Percentiles rank a stretch among this genome's conserved stretches.
Conservation (phyloP, 345 rosid genomes). For the Schrenkiella parvula region DNA sequence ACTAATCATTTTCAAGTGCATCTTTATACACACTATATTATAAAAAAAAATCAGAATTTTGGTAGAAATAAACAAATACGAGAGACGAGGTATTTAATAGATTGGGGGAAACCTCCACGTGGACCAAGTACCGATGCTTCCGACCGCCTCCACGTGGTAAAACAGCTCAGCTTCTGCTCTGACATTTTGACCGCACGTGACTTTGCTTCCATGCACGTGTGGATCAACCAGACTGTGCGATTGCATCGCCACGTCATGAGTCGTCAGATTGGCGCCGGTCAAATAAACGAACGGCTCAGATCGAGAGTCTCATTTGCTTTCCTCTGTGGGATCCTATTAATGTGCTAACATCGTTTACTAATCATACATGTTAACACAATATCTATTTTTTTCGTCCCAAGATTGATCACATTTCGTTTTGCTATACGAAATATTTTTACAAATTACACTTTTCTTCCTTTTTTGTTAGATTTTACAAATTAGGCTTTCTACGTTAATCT, state of each 20-base stretch:
- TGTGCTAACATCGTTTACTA: background rate
- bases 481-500: background rate
- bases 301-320: background rate
- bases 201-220: slow-evolving; percentile 27
- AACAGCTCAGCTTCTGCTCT: slow-evolving; percentile 29
- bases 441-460: too few species aligned
- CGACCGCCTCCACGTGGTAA: slow-evolving; percentile 29
- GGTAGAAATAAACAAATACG: background rate
- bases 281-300: slow-evolving; percentile 9
- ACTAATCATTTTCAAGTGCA: background rate
- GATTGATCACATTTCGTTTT: background rate
- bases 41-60: too few species aligned
- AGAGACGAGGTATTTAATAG: slow-evolving; percentile 7
- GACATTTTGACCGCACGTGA: slow-evolving; percentile 35
- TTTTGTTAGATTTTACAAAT: too few species aligned
- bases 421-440: too few species aligned
- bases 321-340: background rate
- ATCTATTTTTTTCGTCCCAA: background rate
- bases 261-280: slow-evolving; percentile 24
- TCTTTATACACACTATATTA: too few species aligned
- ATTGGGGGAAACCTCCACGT: slow-evolving; percentile 19
- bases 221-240: slow-evolving; percentile 17
- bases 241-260: slow-evolving; percentile 17
- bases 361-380: background rate
- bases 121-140: slow-evolving; percentile 37